phyloP scores from a whole-genome alignment of 163 green algal genomes.

The Prototheca wickerhamii region DNA sequence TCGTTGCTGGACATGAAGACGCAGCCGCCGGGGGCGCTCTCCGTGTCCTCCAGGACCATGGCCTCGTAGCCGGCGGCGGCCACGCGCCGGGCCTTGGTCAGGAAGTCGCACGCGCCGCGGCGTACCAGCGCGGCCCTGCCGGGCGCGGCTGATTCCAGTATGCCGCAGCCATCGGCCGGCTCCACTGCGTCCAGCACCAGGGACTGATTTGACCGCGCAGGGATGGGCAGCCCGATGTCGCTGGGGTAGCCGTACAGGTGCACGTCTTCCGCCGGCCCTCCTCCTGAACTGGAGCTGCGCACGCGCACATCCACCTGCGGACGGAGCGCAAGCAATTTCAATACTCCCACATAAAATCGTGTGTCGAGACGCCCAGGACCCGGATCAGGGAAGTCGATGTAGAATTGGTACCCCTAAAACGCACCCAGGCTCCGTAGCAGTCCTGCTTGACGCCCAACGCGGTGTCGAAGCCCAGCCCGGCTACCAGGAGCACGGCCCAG shows the following conservation, averaged over 20 bases:
- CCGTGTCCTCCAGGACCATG: slow-evolving; percentile 56
- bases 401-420: not conserved
- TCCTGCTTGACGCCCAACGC: not conserved
- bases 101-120: slow-evolving; percentile 64
- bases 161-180: slow-evolving; percentile 18
- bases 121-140: slow-evolving; percentile 41
- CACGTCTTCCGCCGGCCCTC: not conserved
- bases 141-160: slow-evolving; percentile 11
- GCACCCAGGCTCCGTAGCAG: slow-evolving; percentile 15
- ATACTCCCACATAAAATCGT: too few species aligned
- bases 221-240: slow-evolving; percentile 11
- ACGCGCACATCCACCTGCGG: not conserved
- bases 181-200: slow-evolving; percentile 3
- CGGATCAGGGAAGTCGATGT: not conserved
- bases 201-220: not conserved
- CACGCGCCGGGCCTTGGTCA: slow-evolving; percentile 43
- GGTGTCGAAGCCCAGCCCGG: not conserved
- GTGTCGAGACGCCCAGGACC: too few species aligned
- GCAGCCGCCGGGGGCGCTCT: slow-evolving; percentile 20
- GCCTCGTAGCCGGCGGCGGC: slow-evolving; percentile 32
- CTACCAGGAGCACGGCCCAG: not conserved
- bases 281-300: slow-evolving; percentile 1
- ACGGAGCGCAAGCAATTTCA: not conserved
- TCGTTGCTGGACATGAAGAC: slow-evolving; percentile 24
- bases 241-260: slow-evolving; percentile 21